Base-by-base conservation (phyloP, 2,329 filamentous ascomycete species). In the Pseudocercospora ulei region DNA sequence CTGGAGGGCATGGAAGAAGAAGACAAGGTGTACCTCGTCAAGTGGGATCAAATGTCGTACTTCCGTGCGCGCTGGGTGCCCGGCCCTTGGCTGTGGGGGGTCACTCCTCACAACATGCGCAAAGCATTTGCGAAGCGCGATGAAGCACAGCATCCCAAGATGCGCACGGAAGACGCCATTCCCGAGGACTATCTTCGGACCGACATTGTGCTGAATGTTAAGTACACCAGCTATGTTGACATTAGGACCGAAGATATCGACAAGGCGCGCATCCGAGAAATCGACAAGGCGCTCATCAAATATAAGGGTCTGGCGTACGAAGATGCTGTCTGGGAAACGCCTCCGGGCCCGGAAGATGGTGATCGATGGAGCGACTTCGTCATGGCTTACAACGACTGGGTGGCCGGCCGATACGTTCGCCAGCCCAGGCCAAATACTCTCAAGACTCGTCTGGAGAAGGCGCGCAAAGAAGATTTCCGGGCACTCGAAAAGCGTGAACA, bases 231-330 rank as follows among this genome's bases (percentile, higher is more conserved):
- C 49, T 63, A 65, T 48, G 67, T 74, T 25, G 67, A 75, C 4
- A 63, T 74, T 7, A 70, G 71, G 19, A 76, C 72, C 16, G 76
- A 81, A 49, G 74, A 79, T 35, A 71, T 80, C 9, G 84, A 90
- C 53, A 68, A 85, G 44, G 72, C 72, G 23, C 76, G 81, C 3
- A 77, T 88, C 25, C 71, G 73, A 20, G 73, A 85, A 49, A 76
- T 98, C 13, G 71, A 76, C 34, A 72, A 77, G 51, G 79, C 85
- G 0, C 73, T 80, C 34, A 82, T 93, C 63, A 98, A 98, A 59
- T 96, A 87, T 61, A 85, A 92, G 60, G 90, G 90, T 7, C 72
- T 98, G 5, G 73, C 78, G 3, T 96, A 98, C 55, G 85, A 94
- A 47, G 86, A 95, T 43, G 75, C 77, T 1, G 86, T 93, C 0